Conservation (phyloP, 169 alveolate species). For the Plasmodium vivax region DNA sequence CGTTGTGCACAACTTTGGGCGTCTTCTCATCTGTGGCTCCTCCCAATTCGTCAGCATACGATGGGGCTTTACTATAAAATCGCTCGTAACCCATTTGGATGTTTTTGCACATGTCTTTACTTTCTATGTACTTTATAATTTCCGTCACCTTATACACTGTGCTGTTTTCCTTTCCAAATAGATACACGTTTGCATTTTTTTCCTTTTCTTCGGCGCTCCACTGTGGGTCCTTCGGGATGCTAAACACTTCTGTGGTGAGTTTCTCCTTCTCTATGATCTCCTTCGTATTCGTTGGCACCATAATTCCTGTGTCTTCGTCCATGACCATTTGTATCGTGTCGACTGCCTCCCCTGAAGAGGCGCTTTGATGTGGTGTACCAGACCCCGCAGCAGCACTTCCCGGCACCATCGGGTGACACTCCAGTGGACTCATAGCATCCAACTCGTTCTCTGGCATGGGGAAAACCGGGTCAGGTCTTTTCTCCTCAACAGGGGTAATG, state of each 20-base stretch:
- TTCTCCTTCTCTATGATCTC: not conserved
- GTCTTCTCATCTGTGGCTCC: not conserved
- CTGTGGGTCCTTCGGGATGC: not conserved
- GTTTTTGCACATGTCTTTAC: not conserved
- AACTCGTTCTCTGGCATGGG: not conserved
- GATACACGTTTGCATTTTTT: not conserved
- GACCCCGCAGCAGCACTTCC: not conserved
- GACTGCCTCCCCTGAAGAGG: not conserved
- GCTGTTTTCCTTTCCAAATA: not conserved
- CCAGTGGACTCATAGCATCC: not conserved
- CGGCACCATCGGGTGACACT: not conserved
- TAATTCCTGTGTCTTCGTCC: constrained; percentile 58
- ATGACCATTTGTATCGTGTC: not conserved
- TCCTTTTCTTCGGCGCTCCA: constrained; percentile 12
- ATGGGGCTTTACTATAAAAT: not conserved
- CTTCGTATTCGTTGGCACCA: not conserved
- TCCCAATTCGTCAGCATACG: not conserved
- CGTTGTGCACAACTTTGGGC: not conserved
- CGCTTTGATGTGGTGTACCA: not conserved
- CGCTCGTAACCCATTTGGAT: not conserved
- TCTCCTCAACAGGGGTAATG: not conserved
- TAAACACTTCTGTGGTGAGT: not conserved
- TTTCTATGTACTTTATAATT: constrained; percentile 6
- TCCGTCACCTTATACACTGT: constrained; percentile 9
- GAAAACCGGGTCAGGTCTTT: not conserved